Evolutionary conservation across 139 green algal genomes (phyloP).

Genomic region (Volvox reticuliferus): DNA sequence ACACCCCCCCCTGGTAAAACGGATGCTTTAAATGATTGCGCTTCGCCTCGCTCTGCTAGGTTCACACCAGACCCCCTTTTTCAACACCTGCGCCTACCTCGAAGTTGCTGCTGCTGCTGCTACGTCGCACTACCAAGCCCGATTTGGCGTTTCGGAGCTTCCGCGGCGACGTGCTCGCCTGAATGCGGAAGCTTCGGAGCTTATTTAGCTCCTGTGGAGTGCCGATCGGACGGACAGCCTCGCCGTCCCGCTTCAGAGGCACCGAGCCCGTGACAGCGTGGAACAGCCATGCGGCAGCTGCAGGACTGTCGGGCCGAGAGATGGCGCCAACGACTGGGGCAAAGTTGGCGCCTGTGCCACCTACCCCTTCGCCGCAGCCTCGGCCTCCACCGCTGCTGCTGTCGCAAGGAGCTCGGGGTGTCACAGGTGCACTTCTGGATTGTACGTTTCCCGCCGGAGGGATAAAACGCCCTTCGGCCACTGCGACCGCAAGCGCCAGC

Average conservation of each 20-base stretch:
- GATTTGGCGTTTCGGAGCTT: neutral
- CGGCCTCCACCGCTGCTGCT: neutral
- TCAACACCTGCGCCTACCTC: neutral
- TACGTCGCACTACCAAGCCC: neutral
- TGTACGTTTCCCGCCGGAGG: too few species aligned
- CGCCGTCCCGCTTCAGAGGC: neutral
- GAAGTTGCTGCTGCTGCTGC: slow-evolving; percentile 9
- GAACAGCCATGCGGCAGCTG: neutral
- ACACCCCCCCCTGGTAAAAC: neutral
- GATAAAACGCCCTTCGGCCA: neutral
- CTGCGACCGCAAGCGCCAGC: neutral
- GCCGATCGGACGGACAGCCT: neutral
- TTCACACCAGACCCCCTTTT: neutral
- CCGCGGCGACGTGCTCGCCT: neutral
- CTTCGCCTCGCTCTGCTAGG: neutral
- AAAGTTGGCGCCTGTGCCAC: neutral
- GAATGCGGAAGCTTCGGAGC: neutral
- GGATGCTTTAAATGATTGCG: neutral
- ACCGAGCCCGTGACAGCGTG: neutral
- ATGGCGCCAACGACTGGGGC: neutral
- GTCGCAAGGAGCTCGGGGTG: too few species aligned
- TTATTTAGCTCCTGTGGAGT: neutral
- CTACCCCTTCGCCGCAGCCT: neutral
- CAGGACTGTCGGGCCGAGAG: neutral
- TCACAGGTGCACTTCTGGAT: neutral